Evolutionary conservation across 148 eudicot species (phyloP), one percentile per base, ranked within the genome.

Genomic region (Persicaria maculosa): DNA sequence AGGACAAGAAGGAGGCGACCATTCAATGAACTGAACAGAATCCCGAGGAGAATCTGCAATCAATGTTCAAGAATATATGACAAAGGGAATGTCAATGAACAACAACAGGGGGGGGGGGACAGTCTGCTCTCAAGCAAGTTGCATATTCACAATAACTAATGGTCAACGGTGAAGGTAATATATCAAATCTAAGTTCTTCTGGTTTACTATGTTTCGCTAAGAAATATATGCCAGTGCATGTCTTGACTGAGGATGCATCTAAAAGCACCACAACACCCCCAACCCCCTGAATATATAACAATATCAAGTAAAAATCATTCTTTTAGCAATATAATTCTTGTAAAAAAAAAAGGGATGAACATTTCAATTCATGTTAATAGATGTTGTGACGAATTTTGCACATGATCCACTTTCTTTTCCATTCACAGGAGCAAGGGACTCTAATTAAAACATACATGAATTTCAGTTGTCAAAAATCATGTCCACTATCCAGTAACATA

Each of bases 1-100:
- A 64, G 91, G 92, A 79, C 96, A 95, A 31, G 96, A 88, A 72
- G 98, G 85, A 65, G 98, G 98, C 14, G 98, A 92, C 98, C 98
- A 95, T 83, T 92, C 98, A 76, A 92, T 88, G 80, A 92, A 95
- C 77, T 95, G 98, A 81, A 95, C 93, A 16, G 98, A 95, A 84
- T 95, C 98, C 62, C 98, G 96, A 57, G 98, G 98, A 79, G 96
- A 86, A 82, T 95, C 98, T 95, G 85, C 59, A 62, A 47, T 74
- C 44, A 57, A 74, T 68, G 55, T 62, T 43, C 62, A 75, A 31
- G 61, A 75, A 65, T 25, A 65, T 5, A 40, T 40, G 40, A 65
- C 46, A 14, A 62, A 65, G 70, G 45, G n/a, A 65, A 40, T 15
- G 47, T 46, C 70, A 65, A 12, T 2, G 1, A 19, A 47, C 36